Evolutionary conservation across 2,329 filamentous ascomycete genomes (phyloP).

Genomic region (Chrysoporthe deuterocubensis): DNA sequence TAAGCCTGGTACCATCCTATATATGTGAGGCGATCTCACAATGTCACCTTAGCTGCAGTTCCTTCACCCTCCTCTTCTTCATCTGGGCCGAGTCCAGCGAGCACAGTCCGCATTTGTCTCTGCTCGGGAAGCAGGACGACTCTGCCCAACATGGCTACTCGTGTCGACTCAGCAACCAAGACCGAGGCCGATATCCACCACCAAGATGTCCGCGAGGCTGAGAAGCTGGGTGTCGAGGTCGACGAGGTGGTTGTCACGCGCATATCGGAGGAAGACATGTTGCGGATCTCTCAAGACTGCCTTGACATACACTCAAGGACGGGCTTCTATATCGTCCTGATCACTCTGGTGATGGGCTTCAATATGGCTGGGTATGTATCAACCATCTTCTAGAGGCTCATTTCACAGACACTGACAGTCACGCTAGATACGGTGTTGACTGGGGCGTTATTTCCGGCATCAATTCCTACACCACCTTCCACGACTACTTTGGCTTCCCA

Average conservation of each 20-base stretch:
- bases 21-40: conserved; percentile 13
- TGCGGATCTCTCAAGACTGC: conserved; percentile 45
- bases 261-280: conserved; percentile 51
- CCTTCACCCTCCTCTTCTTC: neutral
- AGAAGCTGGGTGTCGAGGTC: conserved; percentile 41
- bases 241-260: conserved; percentile 50
- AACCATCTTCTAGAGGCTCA: neutral
- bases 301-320: conserved; percentile 46
- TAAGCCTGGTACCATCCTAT: conserved; percentile 16
- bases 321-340: conserved; percentile 44
- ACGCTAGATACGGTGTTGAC: conserved; percentile 47
- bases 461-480: conserved; percentile 48
- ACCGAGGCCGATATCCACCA: conserved; percentile 31
- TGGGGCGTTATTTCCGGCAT: conserved; percentile 54
- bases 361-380: conserved; percentile 45
- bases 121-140: neutral
- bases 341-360: conserved; percentile 51
- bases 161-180: conserved; percentile 24
- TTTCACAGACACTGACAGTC: neutral
- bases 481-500: conserved; percentile 48
- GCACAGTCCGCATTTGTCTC: neutral
- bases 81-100: conserved; percentile 1
- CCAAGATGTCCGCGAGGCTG: conserved; percentile 37
- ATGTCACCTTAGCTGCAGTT: neutral
- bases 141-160: conserved; percentile 28